Conservation (phyloP, 1,139 yeast genomes). For the Meyerozyma guilliermondii region DNA sequence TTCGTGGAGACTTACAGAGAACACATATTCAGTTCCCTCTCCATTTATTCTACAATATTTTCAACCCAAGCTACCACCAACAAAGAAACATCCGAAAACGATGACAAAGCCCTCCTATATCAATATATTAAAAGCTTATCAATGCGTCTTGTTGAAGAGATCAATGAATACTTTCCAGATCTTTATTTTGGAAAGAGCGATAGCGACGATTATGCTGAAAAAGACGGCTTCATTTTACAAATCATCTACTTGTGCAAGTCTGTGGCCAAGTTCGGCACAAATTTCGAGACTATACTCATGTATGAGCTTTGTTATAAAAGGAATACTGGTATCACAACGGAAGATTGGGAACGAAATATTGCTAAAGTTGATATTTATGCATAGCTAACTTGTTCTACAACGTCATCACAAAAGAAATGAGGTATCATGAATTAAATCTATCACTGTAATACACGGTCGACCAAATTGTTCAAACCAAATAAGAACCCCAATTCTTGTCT, state of each 20-base stretch:
- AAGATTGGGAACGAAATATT: conserved; percentile 26
- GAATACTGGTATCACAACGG: background rate
- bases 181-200: conserved; percentile 22
- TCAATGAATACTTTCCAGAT: conserved; percentile 25
- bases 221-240: conserved; percentile 66
- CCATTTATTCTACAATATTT: conserved; percentile 62
- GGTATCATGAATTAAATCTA: background rate
- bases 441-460: background rate
- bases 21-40: conserved; percentile 66
- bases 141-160: conserved; percentile 20
- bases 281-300: conserved; percentile 48
- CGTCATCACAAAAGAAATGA: background rate
- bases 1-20: conserved; percentile 82
- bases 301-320: conserved; percentile 27
- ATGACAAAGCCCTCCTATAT: conserved; percentile 24
- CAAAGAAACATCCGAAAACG: conserved; percentile 8
- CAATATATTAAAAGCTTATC: conserved; percentile 33
- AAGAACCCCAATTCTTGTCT: conserved; percentile 70
- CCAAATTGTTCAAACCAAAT: conserved; percentile 56
- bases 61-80: background rate
- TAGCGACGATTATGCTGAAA: conserved; percentile 36
- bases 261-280: conserved; percentile 63
- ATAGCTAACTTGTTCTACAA: background rate
- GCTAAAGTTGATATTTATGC: conserved; percentile 8
- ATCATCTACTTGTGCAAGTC: conserved; percentile 74